A percentile compares a stretch with the other conserved stretches of the same genome.
Evolutionary conservation across 257 asterid species (phyloP).

Genomic region (Jaltomata sinuosa): DNA sequence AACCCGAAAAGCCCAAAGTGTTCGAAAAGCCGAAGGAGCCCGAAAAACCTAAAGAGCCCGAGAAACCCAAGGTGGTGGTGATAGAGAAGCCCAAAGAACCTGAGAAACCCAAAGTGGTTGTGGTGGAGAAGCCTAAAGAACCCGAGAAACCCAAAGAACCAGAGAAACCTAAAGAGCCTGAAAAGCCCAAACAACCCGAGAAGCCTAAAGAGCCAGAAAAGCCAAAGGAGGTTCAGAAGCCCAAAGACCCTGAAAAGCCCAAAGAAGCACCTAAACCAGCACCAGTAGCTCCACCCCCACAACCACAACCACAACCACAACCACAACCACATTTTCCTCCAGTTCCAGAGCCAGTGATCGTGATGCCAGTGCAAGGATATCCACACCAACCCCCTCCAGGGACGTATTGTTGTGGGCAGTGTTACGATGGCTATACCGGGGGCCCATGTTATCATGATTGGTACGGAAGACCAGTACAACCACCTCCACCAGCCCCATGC

Average conservation of each 20-base stretch:
- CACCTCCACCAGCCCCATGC: slow-evolving; percentile 14
- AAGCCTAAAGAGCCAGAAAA: background rate
- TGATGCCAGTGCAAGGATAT: slow-evolving; percentile 28
- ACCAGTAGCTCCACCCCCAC: background rate
- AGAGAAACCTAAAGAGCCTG: background rate
- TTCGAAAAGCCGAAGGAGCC: slow-evolving; percentile 15
- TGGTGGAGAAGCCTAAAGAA: background rate
- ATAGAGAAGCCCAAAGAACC: background rate
- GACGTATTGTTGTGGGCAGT: slow-evolving; percentile 12
- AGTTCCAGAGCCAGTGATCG: slow-evolving; percentile 8
- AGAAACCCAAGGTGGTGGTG: slow-evolving; percentile 12
- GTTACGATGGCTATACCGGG: slow-evolving; percentile 7
- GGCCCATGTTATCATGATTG: slow-evolving; percentile 35
- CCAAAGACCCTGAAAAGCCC: slow-evolving; percentile 14
- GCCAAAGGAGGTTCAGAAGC: slow-evolving; percentile 13
- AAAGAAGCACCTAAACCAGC: background rate
- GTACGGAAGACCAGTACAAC: slow-evolving; percentile 36
- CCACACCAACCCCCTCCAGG: slow-evolving; percentile 19
- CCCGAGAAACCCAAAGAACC: background rate
- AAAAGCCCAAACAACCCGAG: background rate
- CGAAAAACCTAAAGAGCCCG: background rate
- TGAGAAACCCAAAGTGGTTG: slow-evolving; percentile 13
- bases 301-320: background rate
- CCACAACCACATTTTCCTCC: background rate
- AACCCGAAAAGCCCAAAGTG: slow-evolving; percentile 1